Percentiles rank a stretch among this genome's conserved stretches.
phyloP scores from a whole-genome alignment of 2,329 filamentous ascomycete genomes.

The Diaporthe sp. region DNA sequence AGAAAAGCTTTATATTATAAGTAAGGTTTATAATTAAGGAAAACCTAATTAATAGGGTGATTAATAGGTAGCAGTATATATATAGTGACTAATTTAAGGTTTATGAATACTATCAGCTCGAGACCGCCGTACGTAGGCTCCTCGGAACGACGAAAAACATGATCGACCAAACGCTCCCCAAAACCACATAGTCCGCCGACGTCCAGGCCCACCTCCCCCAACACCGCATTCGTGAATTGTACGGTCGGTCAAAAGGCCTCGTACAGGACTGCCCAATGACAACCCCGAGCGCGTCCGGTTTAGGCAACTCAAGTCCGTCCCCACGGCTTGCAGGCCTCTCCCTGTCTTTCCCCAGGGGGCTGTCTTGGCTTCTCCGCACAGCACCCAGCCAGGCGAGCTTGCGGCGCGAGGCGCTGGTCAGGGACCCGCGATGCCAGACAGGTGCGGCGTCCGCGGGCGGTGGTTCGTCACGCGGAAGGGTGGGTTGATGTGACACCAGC shows the following conservation, averaged over 20 bases:
- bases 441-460: conserved; percentile 33
- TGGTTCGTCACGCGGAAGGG: conserved; percentile 23
- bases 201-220: not conserved
- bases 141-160: conserved; percentile 1
- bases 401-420: conserved; percentile 18
- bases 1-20: no score
- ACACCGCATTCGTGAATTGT: not conserved
- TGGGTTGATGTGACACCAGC: conserved; percentile 29
- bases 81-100: no score
- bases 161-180: not conserved
- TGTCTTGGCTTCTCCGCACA: conserved; percentile 27
- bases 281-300: conserved; percentile 2
- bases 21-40: no score
- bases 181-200: not conserved
- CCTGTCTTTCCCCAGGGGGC: not conserved
- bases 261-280: conserved; percentile 2
- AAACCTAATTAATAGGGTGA: no score
- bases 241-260: not conserved
- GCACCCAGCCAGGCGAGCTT: not conserved
- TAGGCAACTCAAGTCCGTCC: conserved; percentile 34
- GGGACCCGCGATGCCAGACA: conserved; percentile 21
- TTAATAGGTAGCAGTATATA: no score
- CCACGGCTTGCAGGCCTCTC: conserved; percentile 2
- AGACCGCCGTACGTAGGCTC: not conserved
- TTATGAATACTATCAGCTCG: no score